phyloP scores from a whole-genome alignment of 306 rosid species.

The Urtica urens region DNA sequence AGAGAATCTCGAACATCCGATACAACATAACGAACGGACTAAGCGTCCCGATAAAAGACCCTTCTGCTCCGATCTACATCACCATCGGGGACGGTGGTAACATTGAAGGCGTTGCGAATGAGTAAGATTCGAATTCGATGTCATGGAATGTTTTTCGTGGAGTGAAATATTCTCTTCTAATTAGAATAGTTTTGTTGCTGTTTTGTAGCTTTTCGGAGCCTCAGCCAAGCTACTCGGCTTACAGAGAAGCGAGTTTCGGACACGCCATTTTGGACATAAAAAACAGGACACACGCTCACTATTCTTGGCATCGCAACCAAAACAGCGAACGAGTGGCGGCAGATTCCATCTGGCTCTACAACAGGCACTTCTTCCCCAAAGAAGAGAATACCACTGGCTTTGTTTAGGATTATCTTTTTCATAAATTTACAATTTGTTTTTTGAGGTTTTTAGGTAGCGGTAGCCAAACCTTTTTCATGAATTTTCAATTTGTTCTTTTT shows the following conservation, averaged over 20 bases:
- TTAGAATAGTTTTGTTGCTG: no score
- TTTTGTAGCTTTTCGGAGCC: constrained; percentile 11
- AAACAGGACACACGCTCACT: constrained; percentile 11
- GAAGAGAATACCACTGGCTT: not conserved
- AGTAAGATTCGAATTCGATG: not conserved
- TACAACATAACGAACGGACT: constrained; percentile 18
- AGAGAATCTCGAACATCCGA: constrained; percentile 11
- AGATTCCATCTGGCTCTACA: constrained; percentile 15
- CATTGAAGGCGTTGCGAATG: constrained; percentile 16
- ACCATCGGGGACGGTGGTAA: constrained; percentile 21
- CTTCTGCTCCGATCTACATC: constrained; percentile 18
- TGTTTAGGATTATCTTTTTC: not conserved
- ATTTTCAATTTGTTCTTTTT: no score
- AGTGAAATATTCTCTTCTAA: not conserved
- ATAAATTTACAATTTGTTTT: no score
- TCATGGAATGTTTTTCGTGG: not conserved
- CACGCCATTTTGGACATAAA: constrained; percentile 20
- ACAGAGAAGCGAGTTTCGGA: constrained; percentile 19
- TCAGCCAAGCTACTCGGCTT: constrained; percentile 15
- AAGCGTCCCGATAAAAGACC: constrained; percentile 12
- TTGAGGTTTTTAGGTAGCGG: no score
- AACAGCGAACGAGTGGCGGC: constrained; percentile 11
- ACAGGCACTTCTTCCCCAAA: constrained; percentile 1
- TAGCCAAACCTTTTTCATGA: no score
- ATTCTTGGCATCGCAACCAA: constrained; percentile 16